Evolutionary conservation across 257 asterid species (phyloP).

Genomic region (Datura wrightii): DNA sequence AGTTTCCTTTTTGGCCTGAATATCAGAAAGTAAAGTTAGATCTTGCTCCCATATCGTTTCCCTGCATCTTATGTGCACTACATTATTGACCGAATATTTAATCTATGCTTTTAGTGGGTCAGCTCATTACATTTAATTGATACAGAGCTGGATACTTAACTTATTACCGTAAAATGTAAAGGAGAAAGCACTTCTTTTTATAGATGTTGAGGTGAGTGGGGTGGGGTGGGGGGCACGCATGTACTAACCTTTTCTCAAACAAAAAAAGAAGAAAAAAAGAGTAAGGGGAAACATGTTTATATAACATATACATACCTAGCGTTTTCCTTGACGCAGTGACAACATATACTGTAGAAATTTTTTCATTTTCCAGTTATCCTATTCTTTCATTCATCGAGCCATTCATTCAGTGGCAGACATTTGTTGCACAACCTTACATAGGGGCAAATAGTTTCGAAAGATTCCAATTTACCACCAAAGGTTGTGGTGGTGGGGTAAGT

Average conservation of each 20-base stretch:
- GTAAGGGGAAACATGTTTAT: background rate
- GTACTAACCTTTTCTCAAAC: background rate
- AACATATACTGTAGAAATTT: background rate
- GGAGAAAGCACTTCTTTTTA: background rate
- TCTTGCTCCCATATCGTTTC: background rate
- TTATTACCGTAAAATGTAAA: background rate
- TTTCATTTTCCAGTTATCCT: background rate
- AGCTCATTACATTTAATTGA: background rate
- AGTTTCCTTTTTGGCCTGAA: background rate
- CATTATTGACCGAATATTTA: background rate
- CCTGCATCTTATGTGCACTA: constrained; percentile 18
- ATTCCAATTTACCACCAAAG: constrained; percentile 22
- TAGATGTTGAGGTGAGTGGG: background rate
- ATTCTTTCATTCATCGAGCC: background rate
- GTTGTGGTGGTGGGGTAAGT: background rate
- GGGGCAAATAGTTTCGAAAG: background rate
- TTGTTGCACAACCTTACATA: constrained; percentile 1
- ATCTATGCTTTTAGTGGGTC: background rate
- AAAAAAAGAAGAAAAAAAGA: background rate
- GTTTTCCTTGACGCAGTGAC: background rate
- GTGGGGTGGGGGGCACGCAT: background rate
- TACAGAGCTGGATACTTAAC: background rate
- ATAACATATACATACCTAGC: background rate
- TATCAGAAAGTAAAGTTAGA: background rate
- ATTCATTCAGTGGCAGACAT: background rate